Percentiles rank a stretch among this genome's conserved stretches.
These are phyloP conservation scores for Globisporangium recalcitrans DNA, from an alignment of 352 stramenopile genomes.

Conservation along the genomic window DNA sequence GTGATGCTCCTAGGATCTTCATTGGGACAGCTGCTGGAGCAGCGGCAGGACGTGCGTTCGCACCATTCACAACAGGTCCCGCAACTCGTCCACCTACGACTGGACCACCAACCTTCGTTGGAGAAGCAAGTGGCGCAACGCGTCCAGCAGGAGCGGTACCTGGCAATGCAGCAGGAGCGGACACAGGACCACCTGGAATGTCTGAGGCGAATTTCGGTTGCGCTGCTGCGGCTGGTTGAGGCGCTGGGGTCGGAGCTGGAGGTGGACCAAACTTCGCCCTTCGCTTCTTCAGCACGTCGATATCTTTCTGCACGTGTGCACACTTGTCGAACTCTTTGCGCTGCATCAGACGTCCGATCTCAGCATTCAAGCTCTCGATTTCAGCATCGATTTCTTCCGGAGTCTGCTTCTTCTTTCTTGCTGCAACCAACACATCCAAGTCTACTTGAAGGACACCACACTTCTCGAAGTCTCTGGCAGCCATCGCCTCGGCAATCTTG, in stretches of 20 bases:
- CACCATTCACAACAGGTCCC: conserved; percentile 12
- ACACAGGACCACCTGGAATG: conserved; percentile 27
- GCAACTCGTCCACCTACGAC: conserved; percentile 1
- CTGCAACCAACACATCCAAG: conserved; percentile 59
- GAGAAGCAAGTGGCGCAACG: conserved; percentile 8
- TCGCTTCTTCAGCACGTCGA: conserved; percentile 73
- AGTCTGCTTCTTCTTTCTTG: conserved; percentile 85
- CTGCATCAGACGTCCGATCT: conserved; percentile 65
- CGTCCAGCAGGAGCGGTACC: conserved; percentile 22
- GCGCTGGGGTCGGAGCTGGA: conserved; percentile 4
- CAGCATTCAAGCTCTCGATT: conserved; percentile 64
- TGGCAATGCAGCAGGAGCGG: conserved; percentile 43
- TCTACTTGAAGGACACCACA: conserved; percentile 66
- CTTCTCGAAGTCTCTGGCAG: conserved; percentile 72
- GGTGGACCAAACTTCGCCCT: conserved; percentile 51
- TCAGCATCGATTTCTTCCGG: conserved; percentile 77
- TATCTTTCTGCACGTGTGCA: conserved; percentile 77
- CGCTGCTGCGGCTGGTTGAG: conserved; percentile 7
- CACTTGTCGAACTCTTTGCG: conserved; percentile 87
- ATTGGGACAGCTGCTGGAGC: conserved; percentile 7
- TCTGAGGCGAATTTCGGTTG: conserved; percentile 12
- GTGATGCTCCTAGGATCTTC: conserved; percentile 9
- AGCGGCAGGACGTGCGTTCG: neutral
- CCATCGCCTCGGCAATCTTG: conserved; percentile 71
- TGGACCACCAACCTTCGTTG: conserved; percentile 4